Conservation (phyloP, 1,284 basidiomycete species). For the Volvariella volvacea region DNA sequence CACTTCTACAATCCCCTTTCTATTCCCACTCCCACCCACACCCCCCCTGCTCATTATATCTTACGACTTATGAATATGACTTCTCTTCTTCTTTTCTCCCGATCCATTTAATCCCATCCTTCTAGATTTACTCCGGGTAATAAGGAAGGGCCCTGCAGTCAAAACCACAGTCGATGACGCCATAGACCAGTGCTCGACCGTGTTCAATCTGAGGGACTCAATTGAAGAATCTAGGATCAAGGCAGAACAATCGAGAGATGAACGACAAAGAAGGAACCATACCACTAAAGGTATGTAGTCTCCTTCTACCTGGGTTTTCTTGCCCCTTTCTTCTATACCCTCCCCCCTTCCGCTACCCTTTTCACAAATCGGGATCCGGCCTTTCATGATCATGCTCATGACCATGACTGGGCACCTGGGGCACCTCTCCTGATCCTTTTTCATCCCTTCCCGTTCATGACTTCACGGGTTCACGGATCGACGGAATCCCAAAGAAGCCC, state of each 20-base stretch:
- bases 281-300: slow-evolving; percentile 59
- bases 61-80: too few species aligned
- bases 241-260: slow-evolving; percentile 75
- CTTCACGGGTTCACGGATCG: too few species aligned
- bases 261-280: slow-evolving; percentile 57
- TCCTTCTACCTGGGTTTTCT: neutral
- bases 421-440: too few species aligned
- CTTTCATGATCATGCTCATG: too few species aligned
- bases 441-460: too few species aligned
- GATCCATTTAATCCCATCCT: slow-evolving; percentile 4
- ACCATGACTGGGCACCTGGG: too few species aligned
- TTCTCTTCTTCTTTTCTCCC: neutral
- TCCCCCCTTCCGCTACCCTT: too few species aligned
- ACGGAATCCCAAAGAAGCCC: too few species aligned
- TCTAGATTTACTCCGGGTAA: slow-evolving; percentile 84
- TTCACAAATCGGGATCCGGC: too few species aligned
- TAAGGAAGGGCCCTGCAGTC: slow-evolving; percentile 83
- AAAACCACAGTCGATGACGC: slow-evolving; percentile 89
- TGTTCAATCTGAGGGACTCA: slow-evolving; percentile 81
- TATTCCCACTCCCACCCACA: too few species aligned
- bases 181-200: slow-evolving; percentile 82
- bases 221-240: slow-evolving; percentile 78
- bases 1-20: too few species aligned
- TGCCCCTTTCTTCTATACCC: neutral
- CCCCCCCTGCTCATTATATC: too few species aligned